Conservation (phyloP, 495 filamentous ascomycete species). For the Trichocladium uniseriatum region DNA sequence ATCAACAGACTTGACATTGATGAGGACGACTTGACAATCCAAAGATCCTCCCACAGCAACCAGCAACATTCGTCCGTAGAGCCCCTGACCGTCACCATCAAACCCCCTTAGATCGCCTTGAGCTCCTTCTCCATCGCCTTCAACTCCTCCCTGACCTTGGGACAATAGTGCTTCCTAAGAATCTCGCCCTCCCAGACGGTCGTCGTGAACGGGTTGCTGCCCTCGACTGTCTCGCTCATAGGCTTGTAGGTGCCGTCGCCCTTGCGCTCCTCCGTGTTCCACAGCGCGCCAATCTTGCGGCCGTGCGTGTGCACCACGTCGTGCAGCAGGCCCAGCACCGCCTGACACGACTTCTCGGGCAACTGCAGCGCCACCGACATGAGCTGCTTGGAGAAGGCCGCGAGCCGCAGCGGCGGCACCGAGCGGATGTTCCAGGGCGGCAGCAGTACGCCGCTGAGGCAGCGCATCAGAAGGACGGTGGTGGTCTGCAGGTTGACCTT, state of each 20-base stretch:
- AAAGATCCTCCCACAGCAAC: neutral
- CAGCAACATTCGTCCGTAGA: neutral
- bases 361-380: slow-evolving; percentile 71
- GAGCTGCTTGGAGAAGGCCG: slow-evolving; percentile 87
- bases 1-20: slow-evolving; percentile 2
- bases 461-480: slow-evolving; percentile 78
- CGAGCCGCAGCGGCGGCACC: slow-evolving; percentile 68
- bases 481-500: slow-evolving; percentile 91
- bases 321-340: slow-evolving; percentile 61
- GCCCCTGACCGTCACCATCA: neutral
- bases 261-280: slow-evolving; percentile 66
- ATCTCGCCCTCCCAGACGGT: slow-evolving; percentile 93
- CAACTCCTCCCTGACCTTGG: slow-evolving; percentile 70
- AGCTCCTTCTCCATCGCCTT: slow-evolving; percentile 57
- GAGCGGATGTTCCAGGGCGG: slow-evolving; percentile 53
- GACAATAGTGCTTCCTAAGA: slow-evolving; percentile 73
- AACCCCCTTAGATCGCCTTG: slow-evolving; percentile 2
- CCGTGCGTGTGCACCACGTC: slow-evolving; percentile 56
- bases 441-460: slow-evolving; percentile 65
- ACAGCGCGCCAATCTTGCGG: slow-evolving; percentile 31
- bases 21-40: neutral
- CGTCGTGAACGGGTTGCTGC: slow-evolving; percentile 78
- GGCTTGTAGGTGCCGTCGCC: slow-evolving; percentile 56
- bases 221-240: slow-evolving; percentile 55
- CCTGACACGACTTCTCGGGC: slow-evolving; percentile 78